Conservation (phyloP, 257 asterid species). For the Thymus mandschuricus region DNA sequence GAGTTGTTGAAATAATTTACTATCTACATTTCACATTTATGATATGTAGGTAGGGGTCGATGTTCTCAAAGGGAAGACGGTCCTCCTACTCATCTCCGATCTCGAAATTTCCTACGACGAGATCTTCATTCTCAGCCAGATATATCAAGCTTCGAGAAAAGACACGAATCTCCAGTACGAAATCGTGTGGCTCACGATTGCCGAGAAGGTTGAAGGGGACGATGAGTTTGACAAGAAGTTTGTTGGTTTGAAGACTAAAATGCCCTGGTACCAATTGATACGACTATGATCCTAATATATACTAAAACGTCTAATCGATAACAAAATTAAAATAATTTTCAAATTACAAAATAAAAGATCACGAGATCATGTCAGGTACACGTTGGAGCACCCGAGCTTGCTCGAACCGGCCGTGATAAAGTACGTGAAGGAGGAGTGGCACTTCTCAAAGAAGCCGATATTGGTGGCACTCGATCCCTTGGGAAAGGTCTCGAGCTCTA, state of each 20-base stretch:
- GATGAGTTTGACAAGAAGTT: not conserved
- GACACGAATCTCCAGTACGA: not conserved
- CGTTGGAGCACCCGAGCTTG: not conserved
- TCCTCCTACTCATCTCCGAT: not conserved
- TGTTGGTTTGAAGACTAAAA: not conserved
- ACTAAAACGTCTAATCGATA: too few relatives aligned
- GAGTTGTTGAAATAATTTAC: too few relatives aligned
- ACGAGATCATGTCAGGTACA: not conserved
- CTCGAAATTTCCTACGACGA: not conserved
- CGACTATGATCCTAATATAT: too few relatives aligned
- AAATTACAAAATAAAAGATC: not conserved
- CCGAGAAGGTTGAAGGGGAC: not conserved
- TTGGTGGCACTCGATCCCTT: not conserved
- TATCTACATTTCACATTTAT: too few relatives aligned
- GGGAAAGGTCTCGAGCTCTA: not conserved
- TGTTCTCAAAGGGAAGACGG: conserved; percentile 3
- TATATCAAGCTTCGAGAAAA: not conserved
- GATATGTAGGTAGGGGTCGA: not conserved
- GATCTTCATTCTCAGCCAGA: not conserved
- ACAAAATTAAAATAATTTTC: too few relatives aligned
- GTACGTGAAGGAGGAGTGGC: conserved; percentile 19
- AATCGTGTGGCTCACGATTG: conserved; percentile 11
- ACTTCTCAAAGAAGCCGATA: not conserved
- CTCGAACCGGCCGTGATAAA: not conserved
- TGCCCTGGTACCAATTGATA: conserved; percentile 2